Base-by-base conservation (phyloP, 768 basidiomycete species). In the Agaricus subrufescens region DNA sequence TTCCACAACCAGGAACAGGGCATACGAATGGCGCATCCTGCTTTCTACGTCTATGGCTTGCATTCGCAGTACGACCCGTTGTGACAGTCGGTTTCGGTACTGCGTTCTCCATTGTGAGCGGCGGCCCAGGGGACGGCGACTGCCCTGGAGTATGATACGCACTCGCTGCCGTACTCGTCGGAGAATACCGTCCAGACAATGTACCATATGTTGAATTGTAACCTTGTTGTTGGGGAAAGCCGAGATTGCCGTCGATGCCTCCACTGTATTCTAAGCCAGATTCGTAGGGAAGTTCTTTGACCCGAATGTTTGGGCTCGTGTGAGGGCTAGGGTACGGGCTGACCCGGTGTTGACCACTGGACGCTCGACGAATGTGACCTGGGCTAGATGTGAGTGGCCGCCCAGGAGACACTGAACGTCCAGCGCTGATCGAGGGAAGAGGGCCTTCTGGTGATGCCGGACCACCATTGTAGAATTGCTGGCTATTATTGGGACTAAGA, bases 21-120 rank as follows among this genome's bases (percentile, higher is more conserved):
- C 91, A 93, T 34, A 81, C 70, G 66, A 95, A 96, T 60, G 83
- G 86, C 44, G 94, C 94, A 50, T 93, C 89, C 66, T 91, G 90
- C 65, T 93, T 96, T 62, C 94, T 76, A 55, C 94, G 75, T 61
- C 84, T 86, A 65, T 89, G 85, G 61, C 88, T 90, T 3, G 94
- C 94, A 67, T 89, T 87, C 49, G 87, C 86, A 47, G 94, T 97
- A 58, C 92, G 86, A 40, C 86, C 85, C 37, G 94, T 96, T 45
- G 94, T 97, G 12, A 97, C 94, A 59, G 92, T 93, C 67, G 82
- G 86, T 69, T 89, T 90, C 30, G 82, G 78, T 25, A 72, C 66
- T 8, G 14, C 30, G 29, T 51, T 53, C 57, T 26, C 59, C 57
- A 29, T 23, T n/a, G 39, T 42, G 34, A 47, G 29, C 39, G 48